These are phyloP conservation scores for Acanthochlamys bracteata DNA, from an alignment of 106 monocot genomes.

Conservation along the genomic window DNA sequence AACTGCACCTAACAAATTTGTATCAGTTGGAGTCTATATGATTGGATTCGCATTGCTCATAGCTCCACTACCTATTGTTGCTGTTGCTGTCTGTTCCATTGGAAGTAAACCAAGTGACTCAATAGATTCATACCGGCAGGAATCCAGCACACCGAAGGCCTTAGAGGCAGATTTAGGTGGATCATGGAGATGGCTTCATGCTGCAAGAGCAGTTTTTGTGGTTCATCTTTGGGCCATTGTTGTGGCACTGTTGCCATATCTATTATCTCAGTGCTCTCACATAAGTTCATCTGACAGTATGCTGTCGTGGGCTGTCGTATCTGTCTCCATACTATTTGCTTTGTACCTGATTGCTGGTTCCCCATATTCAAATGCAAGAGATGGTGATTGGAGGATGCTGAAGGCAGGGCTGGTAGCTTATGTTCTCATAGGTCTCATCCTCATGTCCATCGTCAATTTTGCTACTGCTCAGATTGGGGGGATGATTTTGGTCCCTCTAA, in stretches of 20 bases:
- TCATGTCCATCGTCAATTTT: conserved; percentile 94
- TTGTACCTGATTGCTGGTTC: conserved; percentile 26
- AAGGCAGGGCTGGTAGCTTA: conserved; percentile 58
- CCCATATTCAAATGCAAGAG: conserved; percentile 8
- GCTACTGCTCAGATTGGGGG: conserved; percentile 82
- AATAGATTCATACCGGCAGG: neutral
- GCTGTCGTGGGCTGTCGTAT: conserved; percentile 41
- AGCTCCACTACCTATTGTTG: conserved; percentile 68
- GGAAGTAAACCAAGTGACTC: neutral
- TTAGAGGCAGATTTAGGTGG: conserved; percentile 1
- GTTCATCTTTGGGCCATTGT: conserved; percentile 61
- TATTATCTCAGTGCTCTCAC: conserved; percentile 34
- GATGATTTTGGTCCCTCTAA: conserved; percentile 62
- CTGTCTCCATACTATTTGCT: conserved; percentile 24
- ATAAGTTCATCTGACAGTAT: conserved; percentile 17
- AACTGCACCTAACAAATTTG: conserved; percentile 76
- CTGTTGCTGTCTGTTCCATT: conserved; percentile 60
- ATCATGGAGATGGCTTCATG: conserved; percentile 73
- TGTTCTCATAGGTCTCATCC: conserved; percentile 43
- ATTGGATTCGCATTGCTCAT: conserved; percentile 72
- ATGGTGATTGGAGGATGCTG: conserved; percentile 44
- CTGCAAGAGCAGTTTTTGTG: conserved; percentile 49
- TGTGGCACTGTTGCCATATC: conserved; percentile 49
- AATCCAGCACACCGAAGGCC: neutral
- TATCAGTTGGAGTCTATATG: conserved; percentile 92